Percentiles rank a stretch among this genome's conserved stretches.
Conservation (phyloP, 2,329 filamentous ascomycete species). For the Corynespora cassiicola region DNA sequence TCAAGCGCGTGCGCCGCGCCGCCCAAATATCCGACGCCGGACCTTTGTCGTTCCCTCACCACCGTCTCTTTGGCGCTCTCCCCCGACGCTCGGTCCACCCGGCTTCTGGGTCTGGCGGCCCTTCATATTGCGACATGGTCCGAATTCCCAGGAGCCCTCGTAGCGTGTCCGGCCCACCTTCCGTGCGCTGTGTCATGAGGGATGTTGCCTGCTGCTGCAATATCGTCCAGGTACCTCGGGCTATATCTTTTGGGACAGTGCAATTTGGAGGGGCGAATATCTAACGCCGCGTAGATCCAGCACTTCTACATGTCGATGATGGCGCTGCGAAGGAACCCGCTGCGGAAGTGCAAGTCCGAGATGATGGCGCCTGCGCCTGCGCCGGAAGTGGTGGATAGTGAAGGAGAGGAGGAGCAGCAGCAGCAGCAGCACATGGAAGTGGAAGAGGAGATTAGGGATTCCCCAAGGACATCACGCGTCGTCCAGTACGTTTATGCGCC, state of each 20-base stretch:
- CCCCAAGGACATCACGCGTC: no score
- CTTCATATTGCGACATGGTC: constrained; percentile 24
- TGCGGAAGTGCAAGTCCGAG: constrained; percentile 32
- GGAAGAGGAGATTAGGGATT: no score
- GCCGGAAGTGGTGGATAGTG: no score
- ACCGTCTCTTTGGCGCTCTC: constrained; percentile 9
- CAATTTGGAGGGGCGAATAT: no score
- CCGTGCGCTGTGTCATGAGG: constrained; percentile 26
- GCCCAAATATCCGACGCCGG: constrained; percentile 14
- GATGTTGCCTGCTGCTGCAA: constrained; percentile 34
- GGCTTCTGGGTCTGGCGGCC: constrained; percentile 17
- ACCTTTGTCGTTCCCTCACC: constrained; percentile 14
- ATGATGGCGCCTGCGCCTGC: no score
- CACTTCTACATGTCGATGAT: constrained; percentile 32
- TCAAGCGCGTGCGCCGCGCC: constrained; percentile 1
- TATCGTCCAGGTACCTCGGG: constrained; percentile 27
- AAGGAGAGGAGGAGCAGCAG: constrained; percentile 4
- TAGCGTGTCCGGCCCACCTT: constrained; percentile 27
- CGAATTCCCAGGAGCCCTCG: constrained; percentile 28
- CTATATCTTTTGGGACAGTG: constrained; percentile 22
- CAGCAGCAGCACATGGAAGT: constrained; percentile 1
- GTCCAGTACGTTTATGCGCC: no score
- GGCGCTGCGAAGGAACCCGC: constrained; percentile 32
- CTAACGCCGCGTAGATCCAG: constrained; percentile 22
- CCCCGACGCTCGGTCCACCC: constrained; percentile 18